Conservation (phyloP, 2,329 filamentous ascomycete genomes). For the Beauveria scarabaeidicola region DNA sequence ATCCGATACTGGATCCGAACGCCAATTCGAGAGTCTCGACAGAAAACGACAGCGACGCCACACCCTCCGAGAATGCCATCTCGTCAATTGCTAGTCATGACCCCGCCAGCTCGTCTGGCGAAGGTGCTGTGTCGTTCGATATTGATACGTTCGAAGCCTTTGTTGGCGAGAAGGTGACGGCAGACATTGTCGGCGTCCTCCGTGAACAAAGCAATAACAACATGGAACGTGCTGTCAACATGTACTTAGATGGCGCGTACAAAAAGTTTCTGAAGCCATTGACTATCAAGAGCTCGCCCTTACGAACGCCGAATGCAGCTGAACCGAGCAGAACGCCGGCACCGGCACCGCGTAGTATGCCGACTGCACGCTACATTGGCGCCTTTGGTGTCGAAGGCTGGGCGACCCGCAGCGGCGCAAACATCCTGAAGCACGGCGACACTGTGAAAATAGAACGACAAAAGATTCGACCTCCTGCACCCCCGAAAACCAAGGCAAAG, state of each 20-base stretch:
- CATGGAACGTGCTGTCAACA: constrained; percentile 56
- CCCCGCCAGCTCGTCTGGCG: constrained; percentile 18
- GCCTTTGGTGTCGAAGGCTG: constrained; percentile 88
- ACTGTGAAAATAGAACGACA: constrained; percentile 78
- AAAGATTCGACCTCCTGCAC: constrained; percentile 55
- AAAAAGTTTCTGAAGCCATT: constrained; percentile 32
- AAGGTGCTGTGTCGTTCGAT: constrained; percentile 38
- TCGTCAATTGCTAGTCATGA: background rate
- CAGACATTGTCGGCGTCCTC: constrained; percentile 40
- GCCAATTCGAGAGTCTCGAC: constrained; percentile 4
- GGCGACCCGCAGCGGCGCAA: constrained; percentile 75
- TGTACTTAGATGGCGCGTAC: constrained; percentile 64
- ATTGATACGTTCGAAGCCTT: constrained; percentile 49
- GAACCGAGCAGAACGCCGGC: constrained; percentile 11
- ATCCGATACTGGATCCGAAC: constrained; percentile 6
- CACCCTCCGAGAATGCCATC: constrained; percentile 10
- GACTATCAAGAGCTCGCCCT: background rate
- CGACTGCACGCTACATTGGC: constrained; percentile 64
- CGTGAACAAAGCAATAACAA: constrained; percentile 47
- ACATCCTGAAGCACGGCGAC: constrained; percentile 73
- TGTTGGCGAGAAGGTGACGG: constrained; percentile 46
- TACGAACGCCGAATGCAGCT: constrained; percentile 6
- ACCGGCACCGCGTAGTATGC: constrained; percentile 21
- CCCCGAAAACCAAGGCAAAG: constrained; percentile 36
- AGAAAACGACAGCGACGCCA: constrained; percentile 11